A percentile compares a stretch with the other conserved stretches of the same genome.
phyloP scores from a whole-genome alignment of 2,329 filamentous ascomycete genomes.

The Neurospora sp. region DNA sequence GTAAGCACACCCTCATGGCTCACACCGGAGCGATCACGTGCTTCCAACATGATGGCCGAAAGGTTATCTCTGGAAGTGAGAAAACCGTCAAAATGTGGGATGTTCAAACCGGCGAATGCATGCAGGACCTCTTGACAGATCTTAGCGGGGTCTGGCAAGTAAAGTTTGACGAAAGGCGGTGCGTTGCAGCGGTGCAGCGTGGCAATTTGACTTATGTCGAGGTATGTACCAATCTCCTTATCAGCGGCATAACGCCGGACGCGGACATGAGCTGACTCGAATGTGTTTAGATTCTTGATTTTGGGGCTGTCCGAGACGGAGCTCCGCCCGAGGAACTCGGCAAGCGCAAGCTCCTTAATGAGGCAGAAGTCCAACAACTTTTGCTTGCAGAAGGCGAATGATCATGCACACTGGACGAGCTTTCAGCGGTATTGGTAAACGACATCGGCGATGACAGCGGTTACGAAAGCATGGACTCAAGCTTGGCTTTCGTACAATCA shows the following conservation, averaged over 20 bases:
- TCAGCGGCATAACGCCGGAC: slow-evolving; percentile 1
- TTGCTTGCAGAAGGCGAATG: slow-evolving; percentile 34
- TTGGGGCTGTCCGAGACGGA: slow-evolving; percentile 86
- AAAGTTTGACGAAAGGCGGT: slow-evolving; percentile 89
- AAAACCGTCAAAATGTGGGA: slow-evolving; percentile 99
- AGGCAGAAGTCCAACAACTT: slow-evolving; percentile 41
- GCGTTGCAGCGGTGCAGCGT: slow-evolving; percentile 91
- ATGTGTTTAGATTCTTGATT: slow-evolving; percentile 74
- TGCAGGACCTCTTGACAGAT: slow-evolving; percentile 86
- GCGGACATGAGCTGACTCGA: slow-evolving; percentile 22
- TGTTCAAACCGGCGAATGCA: slow-evolving; percentile 80
- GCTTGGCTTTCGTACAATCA: neutral
- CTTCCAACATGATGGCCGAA: slow-evolving; percentile 94
- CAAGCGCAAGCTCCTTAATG: slow-evolving; percentile 61
- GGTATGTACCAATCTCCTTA: slow-evolving; percentile 44
- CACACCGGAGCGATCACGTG: slow-evolving; percentile 97
- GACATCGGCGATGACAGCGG: neutral
- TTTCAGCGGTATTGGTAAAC: neutral
- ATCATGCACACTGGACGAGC: neutral
- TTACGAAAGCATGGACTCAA: neutral
- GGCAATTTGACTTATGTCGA: slow-evolving; percentile 92
- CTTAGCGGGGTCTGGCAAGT: slow-evolving; percentile 98
- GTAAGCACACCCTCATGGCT: slow-evolving; percentile 80
- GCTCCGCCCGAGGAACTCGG: slow-evolving; percentile 68
- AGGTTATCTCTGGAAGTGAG: slow-evolving; percentile 93